phyloP scores from a whole-genome alignment of 495 filamentous ascomycete genomes.

The Astrocystis sublimbata region DNA sequence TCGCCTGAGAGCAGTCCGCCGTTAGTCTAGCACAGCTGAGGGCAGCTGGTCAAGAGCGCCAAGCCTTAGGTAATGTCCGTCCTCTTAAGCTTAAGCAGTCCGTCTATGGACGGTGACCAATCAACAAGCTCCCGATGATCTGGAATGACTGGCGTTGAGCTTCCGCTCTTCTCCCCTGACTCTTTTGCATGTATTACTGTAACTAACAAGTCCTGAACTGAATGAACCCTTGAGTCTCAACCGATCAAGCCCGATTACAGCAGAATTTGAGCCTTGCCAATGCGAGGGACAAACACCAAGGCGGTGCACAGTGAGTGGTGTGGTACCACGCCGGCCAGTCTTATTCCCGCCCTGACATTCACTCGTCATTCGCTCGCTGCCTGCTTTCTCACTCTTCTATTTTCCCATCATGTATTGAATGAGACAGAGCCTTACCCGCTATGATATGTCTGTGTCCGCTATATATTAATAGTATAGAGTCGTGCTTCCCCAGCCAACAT shows the following conservation, averaged over 20 bases:
- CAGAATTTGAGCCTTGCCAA: too few relatives aligned
- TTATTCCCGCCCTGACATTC: neutral
- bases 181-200: neutral
- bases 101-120: neutral
- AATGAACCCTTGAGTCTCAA: too few relatives aligned
- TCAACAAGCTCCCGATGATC: neutral
- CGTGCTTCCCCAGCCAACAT: neutral
- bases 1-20: neutral
- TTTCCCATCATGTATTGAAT: neutral
- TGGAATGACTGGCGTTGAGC: neutral
- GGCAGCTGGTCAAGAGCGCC: neutral
- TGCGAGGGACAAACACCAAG: too few relatives aligned
- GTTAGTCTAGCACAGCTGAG: slow-evolving; percentile 2
- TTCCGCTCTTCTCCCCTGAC: neutral
- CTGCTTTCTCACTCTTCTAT: neutral
- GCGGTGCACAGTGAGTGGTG: neutral
- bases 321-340: neutral
- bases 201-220: slow-evolving; percentile 1
- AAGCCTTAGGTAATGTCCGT: neutral
- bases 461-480: slow-evolving; percentile 1
- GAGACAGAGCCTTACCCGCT: neutral
- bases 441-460: neutral
- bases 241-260: too few relatives aligned
- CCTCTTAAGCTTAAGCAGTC: neutral
- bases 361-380: neutral